Evolutionary conservation across 768 basidiomycete species (phyloP).

Genomic region (Rhodotorula babjevae): DNA sequence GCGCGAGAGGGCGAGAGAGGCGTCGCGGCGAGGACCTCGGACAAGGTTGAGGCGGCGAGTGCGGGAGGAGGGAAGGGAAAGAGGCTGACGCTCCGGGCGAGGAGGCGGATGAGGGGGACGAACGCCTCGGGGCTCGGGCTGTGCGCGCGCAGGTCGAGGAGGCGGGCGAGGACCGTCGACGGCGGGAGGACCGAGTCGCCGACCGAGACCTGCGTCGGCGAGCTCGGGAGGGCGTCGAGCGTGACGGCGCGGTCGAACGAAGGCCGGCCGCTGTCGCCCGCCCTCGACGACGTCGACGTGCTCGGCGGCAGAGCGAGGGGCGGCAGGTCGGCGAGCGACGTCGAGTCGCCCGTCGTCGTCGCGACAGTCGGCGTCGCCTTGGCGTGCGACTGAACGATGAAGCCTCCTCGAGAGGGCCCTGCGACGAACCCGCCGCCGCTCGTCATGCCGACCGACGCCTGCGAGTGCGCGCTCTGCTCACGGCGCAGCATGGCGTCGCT

Average conservation of each 20-base stretch:
- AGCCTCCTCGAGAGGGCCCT: constrained; percentile 32
- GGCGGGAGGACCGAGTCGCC: constrained; percentile 27
- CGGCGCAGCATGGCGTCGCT: background rate
- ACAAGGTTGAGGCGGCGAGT: constrained; percentile 27
- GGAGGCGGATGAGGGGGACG: constrained; percentile 26
- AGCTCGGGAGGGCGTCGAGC: constrained; percentile 12
- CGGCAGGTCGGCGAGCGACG: constrained; percentile 12
- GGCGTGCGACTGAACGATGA: constrained; percentile 32
- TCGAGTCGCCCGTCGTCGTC: constrained; percentile 21
- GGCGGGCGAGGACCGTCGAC: constrained; percentile 28
- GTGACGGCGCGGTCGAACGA: constrained; percentile 11
- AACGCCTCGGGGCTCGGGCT: background rate
- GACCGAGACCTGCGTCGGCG: background rate
- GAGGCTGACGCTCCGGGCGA: constrained; percentile 26
- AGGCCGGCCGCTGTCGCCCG: background rate
- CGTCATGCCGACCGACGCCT: background rate
- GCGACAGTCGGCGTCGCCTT: constrained; percentile 33
- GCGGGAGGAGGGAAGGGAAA: constrained; percentile 39
- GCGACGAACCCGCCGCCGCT: constrained; percentile 1
- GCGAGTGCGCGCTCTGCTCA: background rate
- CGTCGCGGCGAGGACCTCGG: constrained; percentile 28
- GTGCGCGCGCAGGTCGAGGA: constrained; percentile 1
- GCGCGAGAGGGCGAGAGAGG: background rate
- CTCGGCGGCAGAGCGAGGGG: constrained; percentile 4
- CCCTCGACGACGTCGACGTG: background rate